Base-by-base conservation (phyloP, 768 basidiomycete genomes). In the Mycena rosella region DNA sequence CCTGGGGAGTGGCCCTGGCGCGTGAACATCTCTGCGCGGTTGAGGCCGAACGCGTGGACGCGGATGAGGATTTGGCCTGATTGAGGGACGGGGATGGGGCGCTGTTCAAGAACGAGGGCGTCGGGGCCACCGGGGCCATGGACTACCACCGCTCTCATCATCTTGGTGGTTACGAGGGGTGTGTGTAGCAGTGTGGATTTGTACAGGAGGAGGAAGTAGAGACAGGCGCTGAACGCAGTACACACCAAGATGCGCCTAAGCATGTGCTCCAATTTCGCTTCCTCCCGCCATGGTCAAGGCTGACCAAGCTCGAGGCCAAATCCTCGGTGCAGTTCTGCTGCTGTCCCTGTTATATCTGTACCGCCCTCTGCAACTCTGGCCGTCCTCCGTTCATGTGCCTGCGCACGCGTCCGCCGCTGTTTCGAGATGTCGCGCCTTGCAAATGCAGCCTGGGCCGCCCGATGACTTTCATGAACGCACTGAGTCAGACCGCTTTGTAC, bases 401-500 rank as follows among this genome's bases (percentile, higher is more conserved):
- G 27, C 27, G 17, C 49, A 20, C 27, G 29, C 29, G 10, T 26
- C 78, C 49, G 79, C 78, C 49, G 79, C 78, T 24, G 74, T 87
- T 36, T 71, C 79, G 45, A 79, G 79, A 68, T 91, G 90, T 71
- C 78, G 77, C 18, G 77, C 82, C 26, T 77, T 87, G 36, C 72
- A 78, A 30, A 63, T 74, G 57, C 68, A 79, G 57, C 77, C 87
- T 32, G 87, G 84, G 0, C 84, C 86, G 29, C 78, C 85, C 7
- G 40, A 71, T 0, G 71, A 85, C 63, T 92, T 91, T 63, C 73
- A 83, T 67, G 56, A 74, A 18, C 86, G 91, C 7, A 76, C 78
- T 7, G 75, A 79, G 49, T 93, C 91, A 10, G 92, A 94, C 76
- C 84, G 93, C 7, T 92, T 87, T 71, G 88, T 82, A 13, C 80